Evolutionary conservation across 306 rosid species (phyloP).

Genomic region (Clitoria ternatea): DNA sequence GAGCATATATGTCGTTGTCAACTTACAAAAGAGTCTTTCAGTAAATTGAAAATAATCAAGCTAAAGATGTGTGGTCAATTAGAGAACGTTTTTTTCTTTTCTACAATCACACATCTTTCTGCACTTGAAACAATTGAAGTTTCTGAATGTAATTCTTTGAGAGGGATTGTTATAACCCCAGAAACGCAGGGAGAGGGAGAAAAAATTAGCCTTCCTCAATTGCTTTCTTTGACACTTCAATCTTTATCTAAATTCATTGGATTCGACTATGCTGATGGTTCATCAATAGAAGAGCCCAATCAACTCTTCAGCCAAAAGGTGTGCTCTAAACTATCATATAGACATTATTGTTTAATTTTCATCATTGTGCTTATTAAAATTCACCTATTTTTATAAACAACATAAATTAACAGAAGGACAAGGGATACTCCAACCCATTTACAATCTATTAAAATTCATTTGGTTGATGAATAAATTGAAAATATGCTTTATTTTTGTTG

Average conservation of each 20-base stretch:
- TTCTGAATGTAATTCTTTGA: not conserved
- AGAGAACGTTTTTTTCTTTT: not conserved
- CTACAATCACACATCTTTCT: not conserved
- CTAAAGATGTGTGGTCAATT: not conserved
- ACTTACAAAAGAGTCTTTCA: not conserved
- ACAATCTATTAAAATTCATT: too few relatives aligned
- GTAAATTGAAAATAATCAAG: not conserved
- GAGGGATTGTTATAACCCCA: not conserved
- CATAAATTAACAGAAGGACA: too few relatives aligned
- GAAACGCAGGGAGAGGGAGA: not conserved
- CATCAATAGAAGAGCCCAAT: not conserved
- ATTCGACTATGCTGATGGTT: not conserved
- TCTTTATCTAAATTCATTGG: not conserved
- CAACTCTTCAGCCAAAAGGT: not conserved
- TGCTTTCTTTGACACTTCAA: not conserved
- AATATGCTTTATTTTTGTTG: not conserved
- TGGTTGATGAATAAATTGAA: not conserved
- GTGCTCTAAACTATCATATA: not conserved
- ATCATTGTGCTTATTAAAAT: too few relatives aligned
- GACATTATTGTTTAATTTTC: not conserved
- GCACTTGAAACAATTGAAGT: not conserved
- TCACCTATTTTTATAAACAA: too few relatives aligned
- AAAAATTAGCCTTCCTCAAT: not conserved
- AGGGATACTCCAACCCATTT: too few relatives aligned
- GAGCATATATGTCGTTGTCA: not conserved